Percentiles rank a stretch among this genome's conserved stretches.
Conservation (phyloP, 2,329 filamentous ascomycete species). For the Fusarium humuli region DNA sequence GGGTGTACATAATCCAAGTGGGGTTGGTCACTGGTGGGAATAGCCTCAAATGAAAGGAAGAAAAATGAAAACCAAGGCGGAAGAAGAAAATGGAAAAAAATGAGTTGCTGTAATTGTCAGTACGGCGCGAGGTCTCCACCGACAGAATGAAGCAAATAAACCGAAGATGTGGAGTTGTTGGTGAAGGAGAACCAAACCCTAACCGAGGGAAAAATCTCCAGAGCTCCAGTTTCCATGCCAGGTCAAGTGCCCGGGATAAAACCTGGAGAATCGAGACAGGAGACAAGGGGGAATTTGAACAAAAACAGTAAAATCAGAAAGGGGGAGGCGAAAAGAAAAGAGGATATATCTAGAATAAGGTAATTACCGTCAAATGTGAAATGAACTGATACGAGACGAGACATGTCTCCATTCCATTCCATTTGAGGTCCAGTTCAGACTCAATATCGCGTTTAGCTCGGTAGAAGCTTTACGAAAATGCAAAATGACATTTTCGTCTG, state of each 20-base stretch:
- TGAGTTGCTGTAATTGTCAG: neutral
- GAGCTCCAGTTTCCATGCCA: neutral
- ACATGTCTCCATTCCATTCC: conserved; percentile 26
- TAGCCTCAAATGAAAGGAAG: conserved; percentile 20
- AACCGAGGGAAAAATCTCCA: conserved; percentile 30
- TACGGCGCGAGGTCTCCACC: conserved; percentile 13
- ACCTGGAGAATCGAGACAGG: conserved; percentile 20
- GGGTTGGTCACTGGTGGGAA: conserved; percentile 30
- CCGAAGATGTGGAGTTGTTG: conserved; percentile 32
- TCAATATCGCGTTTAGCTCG: conserved; percentile 5
- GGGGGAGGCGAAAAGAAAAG: conserved; percentile 22
- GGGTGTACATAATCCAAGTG: conserved; percentile 4
- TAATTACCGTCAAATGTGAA: neutral
- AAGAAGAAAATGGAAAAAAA: neutral
- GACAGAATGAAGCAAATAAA: conserved; percentile 27
- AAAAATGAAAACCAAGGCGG: conserved; percentile 9
- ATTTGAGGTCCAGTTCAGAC: neutral
- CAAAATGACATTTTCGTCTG: neutral
- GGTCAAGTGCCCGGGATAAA: conserved; percentile 13
- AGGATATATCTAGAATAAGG: neutral
- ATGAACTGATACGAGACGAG: conserved; percentile 13
- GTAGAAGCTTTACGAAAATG: conserved; percentile 4
- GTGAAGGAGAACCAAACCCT: conserved; percentile 1
- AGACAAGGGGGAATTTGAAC: neutral
- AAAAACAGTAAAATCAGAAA: conserved; percentile 4